phyloP scores from a whole-genome alignment of 306 rosid species.

The Ceratonia siliqua region DNA sequence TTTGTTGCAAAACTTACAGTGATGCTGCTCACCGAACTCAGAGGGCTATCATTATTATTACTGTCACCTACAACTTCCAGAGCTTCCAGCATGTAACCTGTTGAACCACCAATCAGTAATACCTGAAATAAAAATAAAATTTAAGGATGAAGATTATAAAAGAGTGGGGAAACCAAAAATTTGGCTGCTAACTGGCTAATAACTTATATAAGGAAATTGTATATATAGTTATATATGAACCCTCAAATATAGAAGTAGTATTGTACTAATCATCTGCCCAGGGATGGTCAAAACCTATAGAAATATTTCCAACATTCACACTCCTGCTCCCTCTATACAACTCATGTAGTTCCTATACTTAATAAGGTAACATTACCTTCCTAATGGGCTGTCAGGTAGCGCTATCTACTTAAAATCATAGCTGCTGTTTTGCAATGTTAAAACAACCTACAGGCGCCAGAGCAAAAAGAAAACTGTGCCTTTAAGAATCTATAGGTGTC shows the following conservation, averaged over 20 bases:
- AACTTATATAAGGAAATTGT: not conserved
- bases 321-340: not conserved
- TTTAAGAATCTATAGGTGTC: not conserved
- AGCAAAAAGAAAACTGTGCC: not conserved
- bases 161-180: not conserved
- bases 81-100: constrained; percentile 69
- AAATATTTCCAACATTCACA: not conserved
- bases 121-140: constrained; percentile 45
- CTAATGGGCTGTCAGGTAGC: not conserved
- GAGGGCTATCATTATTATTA: constrained; percentile 39
- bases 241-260: not conserved
- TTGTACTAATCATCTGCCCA: not conserved
- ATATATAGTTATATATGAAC: too few relatives aligned
- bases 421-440: not conserved
- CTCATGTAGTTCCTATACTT: not conserved
- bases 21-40: constrained; percentile 22
- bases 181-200: not conserved
- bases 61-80: constrained; percentile 65
- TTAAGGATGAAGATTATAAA: not conserved
- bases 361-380: not conserved
- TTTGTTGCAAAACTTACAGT: constrained; percentile 39
- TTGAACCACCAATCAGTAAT: constrained; percentile 71
- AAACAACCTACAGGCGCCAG: not conserved
- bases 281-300: not conserved
- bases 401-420: not conserved